Evolutionary conservation across 1,284 basidiomycete genomes (phyloP), one percentile per base, ranked within the genome.

Genomic region (Ustilago tritici): DNA sequence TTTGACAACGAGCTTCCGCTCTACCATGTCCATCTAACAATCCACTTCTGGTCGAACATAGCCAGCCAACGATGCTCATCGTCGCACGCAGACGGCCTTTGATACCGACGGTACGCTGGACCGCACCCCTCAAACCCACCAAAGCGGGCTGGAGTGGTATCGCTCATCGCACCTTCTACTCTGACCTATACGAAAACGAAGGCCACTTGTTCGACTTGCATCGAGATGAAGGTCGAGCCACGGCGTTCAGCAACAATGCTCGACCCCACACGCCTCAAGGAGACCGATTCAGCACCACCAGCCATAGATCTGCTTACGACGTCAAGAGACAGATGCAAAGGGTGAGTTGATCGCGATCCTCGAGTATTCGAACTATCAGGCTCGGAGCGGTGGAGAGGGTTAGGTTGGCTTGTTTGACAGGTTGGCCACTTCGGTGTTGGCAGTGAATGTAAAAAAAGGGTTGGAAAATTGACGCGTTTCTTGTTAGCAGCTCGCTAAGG

Each of bases 141-240:
- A 31, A 35, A 41, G 52, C 56, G 0, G 54, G 49, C 41, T 60
- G 63, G 35, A 65, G 34, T 46, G 38, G 69, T 10, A 57, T 67
- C 35, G 17, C 54, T 10, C 43, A 52, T 2, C 59, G 68, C 36
- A 70, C 59, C 23, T 70, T 70, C 61, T 73, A 66, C 36, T 60
- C 73, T 9, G 66, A 69, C 34, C 52, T 76, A 9, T 78, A 78
- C 73, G 73, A 78, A 56, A 70, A 76, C 19, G 73, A 78, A 54
- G 56, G 56, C 0, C 68, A 78, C 28, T 65, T 75, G 1, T 78
- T 75, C 34, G 72, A 75, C 47, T 63, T 61, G 19, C 54, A 66
- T 32, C 60, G 65, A 11, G 65, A 69, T 52, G 61, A 74, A 41
- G 53, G 53, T 3, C 50, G 65, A 56, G 61, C 58, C 17, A 72